Evolutionary conservation across 768 basidiomycete genomes (phyloP).

Genomic region (Mycena chlorophos): DNA sequence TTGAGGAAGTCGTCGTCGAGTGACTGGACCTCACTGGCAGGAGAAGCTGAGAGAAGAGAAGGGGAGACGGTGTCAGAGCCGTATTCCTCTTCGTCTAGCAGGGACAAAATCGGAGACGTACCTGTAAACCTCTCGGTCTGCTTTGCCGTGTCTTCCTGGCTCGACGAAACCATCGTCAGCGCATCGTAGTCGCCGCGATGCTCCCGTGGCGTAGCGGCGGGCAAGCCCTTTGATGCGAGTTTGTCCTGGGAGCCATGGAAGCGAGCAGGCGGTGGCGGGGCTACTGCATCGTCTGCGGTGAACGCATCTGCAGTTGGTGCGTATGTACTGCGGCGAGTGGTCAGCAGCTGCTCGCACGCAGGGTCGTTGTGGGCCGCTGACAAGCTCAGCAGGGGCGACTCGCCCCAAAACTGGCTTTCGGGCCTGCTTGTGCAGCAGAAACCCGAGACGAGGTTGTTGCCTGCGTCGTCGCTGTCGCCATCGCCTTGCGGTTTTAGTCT

Average conservation of each 20-base stretch:
- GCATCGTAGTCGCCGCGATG: not conserved
- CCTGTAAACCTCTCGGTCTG: not conserved
- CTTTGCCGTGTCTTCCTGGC: not conserved
- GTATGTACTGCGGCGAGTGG: not conserved
- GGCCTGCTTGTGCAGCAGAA: not conserved
- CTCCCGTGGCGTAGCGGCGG: not conserved
- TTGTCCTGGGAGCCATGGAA: not conserved
- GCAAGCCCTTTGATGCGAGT: not conserved
- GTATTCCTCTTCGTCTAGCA: too few species aligned
- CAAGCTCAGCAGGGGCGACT: not conserved
- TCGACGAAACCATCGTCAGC: not conserved
- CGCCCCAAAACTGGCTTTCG: not conserved
- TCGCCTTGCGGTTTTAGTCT: too few species aligned
- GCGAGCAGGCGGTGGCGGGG: not conserved
- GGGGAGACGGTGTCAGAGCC: not conserved
- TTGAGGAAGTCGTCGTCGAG: not conserved
- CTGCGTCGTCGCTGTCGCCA: too few species aligned
- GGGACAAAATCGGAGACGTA: not conserved
- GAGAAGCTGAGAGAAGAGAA: not conserved
- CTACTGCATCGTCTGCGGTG: not conserved
- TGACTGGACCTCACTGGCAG: not conserved
- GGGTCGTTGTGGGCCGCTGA: conserved; percentile 2
- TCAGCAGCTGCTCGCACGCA: conserved; percentile 1
- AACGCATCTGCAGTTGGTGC: too few species aligned
- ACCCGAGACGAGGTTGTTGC: not conserved